These are phyloP conservation scores for Syncephalastrum sp. DNA, from an alignment of 371 early-diverging fungal genomes.

Conservation along the genomic window DNA sequence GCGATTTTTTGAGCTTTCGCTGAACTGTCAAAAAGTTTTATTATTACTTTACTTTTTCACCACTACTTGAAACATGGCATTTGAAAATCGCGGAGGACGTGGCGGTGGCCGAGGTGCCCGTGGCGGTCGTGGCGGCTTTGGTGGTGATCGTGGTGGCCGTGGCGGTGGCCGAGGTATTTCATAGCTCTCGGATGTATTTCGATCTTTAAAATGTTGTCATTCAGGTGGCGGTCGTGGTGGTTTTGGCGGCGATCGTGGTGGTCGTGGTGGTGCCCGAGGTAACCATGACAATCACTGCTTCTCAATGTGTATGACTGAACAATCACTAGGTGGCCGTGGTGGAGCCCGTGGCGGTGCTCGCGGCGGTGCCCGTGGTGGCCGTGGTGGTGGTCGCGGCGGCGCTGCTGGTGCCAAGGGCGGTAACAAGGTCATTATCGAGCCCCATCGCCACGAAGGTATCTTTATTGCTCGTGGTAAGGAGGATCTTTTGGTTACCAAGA, in stretches of 20 bases:
- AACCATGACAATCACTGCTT: slow-evolving; percentile 26
- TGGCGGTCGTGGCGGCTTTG: slow-evolving; percentile 17
- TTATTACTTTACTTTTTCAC: no score
- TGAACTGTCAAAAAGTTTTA: no score
- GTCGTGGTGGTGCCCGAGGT: slow-evolving; percentile 40
- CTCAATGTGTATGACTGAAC: slow-evolving; percentile 34
- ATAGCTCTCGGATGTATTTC: neutral
- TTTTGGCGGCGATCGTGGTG: slow-evolving; percentile 53
- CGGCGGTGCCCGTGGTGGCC: slow-evolving; percentile 47
- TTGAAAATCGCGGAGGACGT: slow-evolving; percentile 9
- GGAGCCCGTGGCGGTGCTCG: slow-evolving; percentile 41
- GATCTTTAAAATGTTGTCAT: no score
- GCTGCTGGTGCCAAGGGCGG: slow-evolving; percentile 78
- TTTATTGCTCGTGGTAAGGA: slow-evolving; percentile 99
- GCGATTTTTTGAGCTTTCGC: no score
- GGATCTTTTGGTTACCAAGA: slow-evolving; percentile 98
- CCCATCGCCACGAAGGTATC: slow-evolving; percentile 96
- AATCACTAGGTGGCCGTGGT: slow-evolving; percentile 18
- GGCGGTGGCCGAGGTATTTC: slow-evolving; percentile 9
- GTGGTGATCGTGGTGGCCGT: slow-evolving; percentile 20
- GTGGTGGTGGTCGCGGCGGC: slow-evolving; percentile 50
- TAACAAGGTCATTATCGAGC: slow-evolving; percentile 94
- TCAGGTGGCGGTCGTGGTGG: slow-evolving; percentile 48
- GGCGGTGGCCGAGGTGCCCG: slow-evolving; percentile 11
- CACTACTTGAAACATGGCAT: slow-evolving; percentile 8